These are phyloP conservation scores for Rosa rugosa DNA, from an alignment of 306 rosid genomes.

Conservation along the genomic window DNA sequence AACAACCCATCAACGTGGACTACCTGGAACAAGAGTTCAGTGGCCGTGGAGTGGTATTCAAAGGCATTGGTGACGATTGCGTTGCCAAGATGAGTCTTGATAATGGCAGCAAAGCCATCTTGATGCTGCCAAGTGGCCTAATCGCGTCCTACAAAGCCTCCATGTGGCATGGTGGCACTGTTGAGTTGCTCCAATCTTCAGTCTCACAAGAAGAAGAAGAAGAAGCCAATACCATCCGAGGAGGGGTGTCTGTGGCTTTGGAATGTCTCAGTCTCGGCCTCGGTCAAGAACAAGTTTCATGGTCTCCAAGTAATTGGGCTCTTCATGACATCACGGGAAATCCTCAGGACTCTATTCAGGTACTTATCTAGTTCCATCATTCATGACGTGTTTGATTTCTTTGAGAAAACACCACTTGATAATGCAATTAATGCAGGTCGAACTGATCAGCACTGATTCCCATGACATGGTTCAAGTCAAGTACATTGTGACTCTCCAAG, in stretches of 20 bases:
- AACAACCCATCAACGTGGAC: conserved; percentile 69
- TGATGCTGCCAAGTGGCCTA: conserved; percentile 78
- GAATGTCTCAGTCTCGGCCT: conserved; percentile 16
- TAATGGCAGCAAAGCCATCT: conserved; percentile 61
- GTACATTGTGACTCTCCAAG: conserved; percentile 57
- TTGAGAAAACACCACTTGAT: neutral
- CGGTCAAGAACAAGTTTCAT: conserved; percentile 30
- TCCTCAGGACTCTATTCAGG: conserved; percentile 64
- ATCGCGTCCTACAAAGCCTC: conserved; percentile 78
- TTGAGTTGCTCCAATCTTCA: conserved; percentile 69
- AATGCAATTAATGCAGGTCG: conserved; percentile 48
- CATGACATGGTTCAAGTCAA: conserved; percentile 51
- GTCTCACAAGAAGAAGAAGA: conserved; percentile 63
- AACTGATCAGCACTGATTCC: conserved; percentile 46
- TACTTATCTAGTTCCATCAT: neutral
- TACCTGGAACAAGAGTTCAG: conserved; percentile 69
- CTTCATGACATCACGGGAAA: conserved; percentile 54
- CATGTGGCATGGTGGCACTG: conserved; percentile 88
- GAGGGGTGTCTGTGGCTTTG: conserved; percentile 69
- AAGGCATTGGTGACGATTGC: conserved; percentile 58
- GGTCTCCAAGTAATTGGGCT: conserved; percentile 67
- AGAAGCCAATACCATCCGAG: conserved; percentile 45
- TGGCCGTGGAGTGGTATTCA: conserved; percentile 81
- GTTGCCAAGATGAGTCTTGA: conserved; percentile 63
- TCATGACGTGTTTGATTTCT: conserved; percentile 2